A percentile compares a stretch with the other conserved stretches of the same genome.
Evolutionary conservation across 345 rosid genomes (phyloP).

Genomic region (Pelargonium nanum): DNA sequence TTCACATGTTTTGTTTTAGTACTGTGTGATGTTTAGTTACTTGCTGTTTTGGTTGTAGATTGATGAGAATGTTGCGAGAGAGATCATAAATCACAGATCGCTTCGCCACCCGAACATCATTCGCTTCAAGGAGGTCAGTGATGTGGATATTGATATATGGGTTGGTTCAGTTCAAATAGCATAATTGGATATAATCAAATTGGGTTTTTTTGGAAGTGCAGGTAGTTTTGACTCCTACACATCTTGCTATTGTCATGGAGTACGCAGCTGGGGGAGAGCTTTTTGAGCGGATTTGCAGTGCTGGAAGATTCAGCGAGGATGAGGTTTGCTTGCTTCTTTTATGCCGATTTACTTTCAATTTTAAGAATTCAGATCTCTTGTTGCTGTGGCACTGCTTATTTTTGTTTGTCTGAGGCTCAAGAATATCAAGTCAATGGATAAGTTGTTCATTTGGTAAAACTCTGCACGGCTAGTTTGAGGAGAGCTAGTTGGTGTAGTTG

Average conservation of each 20-base stretch:
- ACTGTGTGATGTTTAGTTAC: not conserved
- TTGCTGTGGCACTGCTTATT: too few species aligned
- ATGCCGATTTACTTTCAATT: not conserved
- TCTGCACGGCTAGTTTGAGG: not conserved
- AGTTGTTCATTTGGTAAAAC: not conserved
- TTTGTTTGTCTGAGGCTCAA: too few species aligned
- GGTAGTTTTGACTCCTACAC: conserved; percentile 46
- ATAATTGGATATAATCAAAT: not conserved
- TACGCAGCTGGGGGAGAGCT: conserved; percentile 89
- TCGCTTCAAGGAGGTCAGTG: conserved; percentile 69
- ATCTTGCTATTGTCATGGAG: conserved; percentile 83
- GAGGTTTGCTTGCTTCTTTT: conserved; percentile 31
- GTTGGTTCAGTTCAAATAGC: not conserved
- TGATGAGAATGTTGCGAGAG: conserved; percentile 84
- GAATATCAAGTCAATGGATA: not conserved
- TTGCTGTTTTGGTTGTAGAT: conserved; percentile 29
- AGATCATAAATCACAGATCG: conserved; percentile 78
- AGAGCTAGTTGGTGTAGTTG: not conserved
- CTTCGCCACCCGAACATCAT: conserved; percentile 84
- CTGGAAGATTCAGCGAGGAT: conserved; percentile 83
- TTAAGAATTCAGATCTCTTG: not conserved
- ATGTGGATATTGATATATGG: not conserved
- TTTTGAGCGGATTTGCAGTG: conserved; percentile 72
- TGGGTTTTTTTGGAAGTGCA: conserved; percentile 4
- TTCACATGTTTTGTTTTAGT: not conserved